Percentiles rank a stretch among this genome's conserved stretches.
These are phyloP conservation scores for Heliamphora exappendiculata DNA, from an alignment of 148 eudicot species.

Conservation along the genomic window DNA sequence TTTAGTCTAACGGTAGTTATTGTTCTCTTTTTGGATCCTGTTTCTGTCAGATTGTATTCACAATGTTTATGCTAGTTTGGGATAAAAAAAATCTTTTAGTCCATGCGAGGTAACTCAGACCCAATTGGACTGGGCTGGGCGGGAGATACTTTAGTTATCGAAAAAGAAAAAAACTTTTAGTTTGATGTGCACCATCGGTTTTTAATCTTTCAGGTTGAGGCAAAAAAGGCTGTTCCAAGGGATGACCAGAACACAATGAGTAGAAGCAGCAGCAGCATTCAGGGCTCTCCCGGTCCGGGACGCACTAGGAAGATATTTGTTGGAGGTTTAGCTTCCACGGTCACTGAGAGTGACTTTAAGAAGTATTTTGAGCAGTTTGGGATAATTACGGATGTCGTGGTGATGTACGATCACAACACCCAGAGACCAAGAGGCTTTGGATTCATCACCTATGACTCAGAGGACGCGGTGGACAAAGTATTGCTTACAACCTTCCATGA, in stretches of 20 bases:
- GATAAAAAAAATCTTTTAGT: too few species aligned
- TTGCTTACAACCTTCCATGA: slow-evolving; percentile 28
- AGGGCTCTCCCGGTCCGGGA: slow-evolving; percentile 26
- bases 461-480: slow-evolving; percentile 30
- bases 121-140: too few species aligned
- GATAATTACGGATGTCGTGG: slow-evolving; percentile 26
- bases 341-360: slow-evolving; percentile 25
- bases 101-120: too few species aligned
- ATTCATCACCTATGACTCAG: slow-evolving; percentile 28
- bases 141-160: too few species aligned
- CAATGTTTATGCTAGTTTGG: not conserved
- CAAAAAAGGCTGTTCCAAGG: slow-evolving; percentile 35
- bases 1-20: not conserved
- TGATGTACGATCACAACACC: slow-evolving; percentile 34
- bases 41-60: not conserved
- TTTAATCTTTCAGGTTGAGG: slow-evolving; percentile 29
- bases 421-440: slow-evolving; percentile 37
- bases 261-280: slow-evolving; percentile 31
- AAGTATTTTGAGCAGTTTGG: slow-evolving; percentile 32
- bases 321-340: slow-evolving; percentile 30
- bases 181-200: not conserved
- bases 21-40: not conserved
- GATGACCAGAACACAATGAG: slow-evolving; percentile 28
- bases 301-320: slow-evolving; percentile 31
- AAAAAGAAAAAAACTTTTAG: not conserved